Evolutionary conservation across 192 early-diverging fungal genomes (phyloP).

Genomic region (Umbelopsis sp.): DNA sequence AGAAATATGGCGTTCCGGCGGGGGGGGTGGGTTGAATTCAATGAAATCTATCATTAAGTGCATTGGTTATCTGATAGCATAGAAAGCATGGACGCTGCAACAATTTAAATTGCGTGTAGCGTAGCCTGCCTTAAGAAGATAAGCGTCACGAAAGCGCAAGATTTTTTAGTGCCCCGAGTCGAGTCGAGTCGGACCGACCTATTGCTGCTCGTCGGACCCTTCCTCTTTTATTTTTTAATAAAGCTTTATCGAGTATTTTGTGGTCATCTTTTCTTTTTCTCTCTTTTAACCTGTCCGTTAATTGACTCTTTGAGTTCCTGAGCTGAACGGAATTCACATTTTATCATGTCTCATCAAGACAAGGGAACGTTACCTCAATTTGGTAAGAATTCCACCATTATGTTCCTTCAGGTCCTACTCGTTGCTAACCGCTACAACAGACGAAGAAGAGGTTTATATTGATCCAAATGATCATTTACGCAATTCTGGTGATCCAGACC

Average conservation of each 20-base stretch:
- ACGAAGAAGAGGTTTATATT: background rate
- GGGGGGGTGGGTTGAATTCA: too few species aligned
- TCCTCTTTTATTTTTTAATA: background rate
- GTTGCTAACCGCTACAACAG: background rate
- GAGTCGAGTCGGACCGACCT: slow-evolving; percentile 1
- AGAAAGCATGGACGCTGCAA: too few species aligned
- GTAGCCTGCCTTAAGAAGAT: slow-evolving; percentile 8
- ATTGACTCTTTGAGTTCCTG: too few species aligned
- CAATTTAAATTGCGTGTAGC: background rate
- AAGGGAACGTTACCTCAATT: background rate
- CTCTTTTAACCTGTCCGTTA: background rate
- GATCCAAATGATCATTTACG: background rate
- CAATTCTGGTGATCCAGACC: background rate
- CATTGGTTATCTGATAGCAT: too few species aligned
- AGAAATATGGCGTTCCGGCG: too few species aligned
- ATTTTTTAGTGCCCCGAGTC: slow-evolving; percentile 7
- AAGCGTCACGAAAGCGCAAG: background rate
- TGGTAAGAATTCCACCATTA: background rate
- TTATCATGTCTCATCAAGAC: background rate
- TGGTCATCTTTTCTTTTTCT: background rate
- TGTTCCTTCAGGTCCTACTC: too few species aligned
- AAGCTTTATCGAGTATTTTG: background rate
- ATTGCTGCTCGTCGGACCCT: background rate
- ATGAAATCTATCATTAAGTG: too few species aligned
- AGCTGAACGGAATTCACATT: background rate